Evolutionary conservation across 495 filamentous ascomycete species (phyloP), one percentile per base, ranked within the genome.

Genomic region (Podospora fimiseda): DNA sequence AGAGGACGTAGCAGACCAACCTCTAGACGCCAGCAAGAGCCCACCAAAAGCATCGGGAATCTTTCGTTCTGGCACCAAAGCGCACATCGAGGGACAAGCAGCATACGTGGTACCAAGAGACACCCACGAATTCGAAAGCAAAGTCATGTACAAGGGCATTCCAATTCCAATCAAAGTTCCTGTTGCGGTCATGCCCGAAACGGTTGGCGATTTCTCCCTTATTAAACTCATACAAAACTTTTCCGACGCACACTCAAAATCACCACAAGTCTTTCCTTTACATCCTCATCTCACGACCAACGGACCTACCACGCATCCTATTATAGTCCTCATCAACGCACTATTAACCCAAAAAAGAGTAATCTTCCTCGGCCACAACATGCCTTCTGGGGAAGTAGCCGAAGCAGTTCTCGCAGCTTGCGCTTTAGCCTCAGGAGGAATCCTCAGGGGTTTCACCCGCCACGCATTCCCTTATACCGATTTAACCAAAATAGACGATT

Each of bases 401-500:
- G 92, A 97, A 70, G 91, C 93, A 3, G 93, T 98, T 6, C 77
- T 98, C 0, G 93, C 88, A 1, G 90, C 92, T 1, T 97, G 92
- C 67, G 88, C 93, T 4, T 78, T 99, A 24, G 91, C 87, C 18
- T 95, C 90, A 20, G 94, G 93, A n/a, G 93, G 94, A 19, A 76
- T 96, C n/a, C 74, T 99, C 15, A 75, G 89, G 39, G 93, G 94
- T 19, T 97, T 97, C 69, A 96, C 90, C 16, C 82, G 93, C n/a
- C 88, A 96, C 72, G 94, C 94, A 13, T 99, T 99, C 64, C 93
- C 93, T 5, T 99, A 99, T 65, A 99, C 93, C 6, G 93, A 99
- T 68, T 78, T 99, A 18, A 95, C 89, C 40, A 99, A 99, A 68
- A 89, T 99, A 44, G 93, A 99, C 59, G 93, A 97, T 64, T 80